Base-by-base conservation (phyloP, 2,329 filamentous ascomycete species). In the Bipolaris gigantea region DNA sequence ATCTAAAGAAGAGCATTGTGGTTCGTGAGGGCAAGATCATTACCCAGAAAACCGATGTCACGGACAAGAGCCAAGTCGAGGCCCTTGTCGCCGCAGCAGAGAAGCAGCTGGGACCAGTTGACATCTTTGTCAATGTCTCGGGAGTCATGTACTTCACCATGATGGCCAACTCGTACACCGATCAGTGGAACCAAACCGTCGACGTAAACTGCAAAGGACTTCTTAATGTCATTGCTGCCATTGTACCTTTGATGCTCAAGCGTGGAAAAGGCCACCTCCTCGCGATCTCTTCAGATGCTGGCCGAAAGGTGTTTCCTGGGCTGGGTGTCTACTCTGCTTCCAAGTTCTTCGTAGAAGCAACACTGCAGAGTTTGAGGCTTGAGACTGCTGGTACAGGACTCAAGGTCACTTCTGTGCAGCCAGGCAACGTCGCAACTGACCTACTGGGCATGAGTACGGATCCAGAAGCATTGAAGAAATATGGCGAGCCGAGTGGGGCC, bases 131-230 rank as follows among this genome's bases (percentile, higher is more conserved):
- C 45, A 85, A 85, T 36, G 90, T 89, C 66, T 90, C 89, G 0
- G 89, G 89, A 33, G 89, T 93, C 69, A 93, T 93, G 89, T 93
- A 93, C 77, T 93, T 86, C 75, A 92, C 89, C 50, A 86, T 92
- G 85, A 92, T 93, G 89, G 84, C 86, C 52, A 92, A 92, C 69
- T 82, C 79, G 15, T 82, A 88, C 59, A 83, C 79, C 0, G 87
- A 89, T 5, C 86, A 93, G 65, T 93, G 89, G 89, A 86, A 92
- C 59, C 87, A 84, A 53, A 92, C 89, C 0, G 89, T 93, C 38
- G 89, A 92, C 64, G 88, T 93, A 62, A 93, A 93, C 77, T 92
- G 89, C 84, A 92, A 92, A 75, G 89, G 89, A 34, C 81, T 93
- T 1, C 77, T 92, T 49, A 82, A 93, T 78, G 87, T 85, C 61